These are phyloP conservation scores for Lepidium sativum DNA, from an alignment of 345 rosid species.

Conservation along the genomic window DNA sequence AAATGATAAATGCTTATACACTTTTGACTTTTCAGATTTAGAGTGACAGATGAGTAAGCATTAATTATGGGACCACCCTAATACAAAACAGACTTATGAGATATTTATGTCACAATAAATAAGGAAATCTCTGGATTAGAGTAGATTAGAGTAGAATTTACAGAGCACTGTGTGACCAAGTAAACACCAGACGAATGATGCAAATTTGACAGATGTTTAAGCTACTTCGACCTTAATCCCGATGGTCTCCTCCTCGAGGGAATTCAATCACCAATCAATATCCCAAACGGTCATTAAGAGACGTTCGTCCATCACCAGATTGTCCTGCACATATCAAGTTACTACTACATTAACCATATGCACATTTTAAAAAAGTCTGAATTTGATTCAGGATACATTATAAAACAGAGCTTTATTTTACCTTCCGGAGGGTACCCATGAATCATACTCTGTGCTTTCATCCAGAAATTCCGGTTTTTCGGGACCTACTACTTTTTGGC, in stretches of 20 bases:
- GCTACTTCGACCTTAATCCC: not conserved
- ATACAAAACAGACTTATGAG: not conserved
- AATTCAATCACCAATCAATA: slow-evolving; percentile 32
- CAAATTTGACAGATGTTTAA: not conserved
- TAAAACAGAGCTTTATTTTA: slow-evolving; percentile 19
- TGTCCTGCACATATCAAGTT: slow-evolving; percentile 51
- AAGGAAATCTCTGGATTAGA: not conserved
- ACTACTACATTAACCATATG: not conserved
- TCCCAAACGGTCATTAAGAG: slow-evolving; percentile 76
- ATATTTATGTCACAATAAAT: not conserved
- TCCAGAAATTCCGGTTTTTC: slow-evolving; percentile 70
- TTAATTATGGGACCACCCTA: not conserved
- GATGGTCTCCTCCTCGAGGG: not conserved
- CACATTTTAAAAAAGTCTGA: not conserved
- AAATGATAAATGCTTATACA: not conserved
- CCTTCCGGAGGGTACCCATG: slow-evolving; percentile 99
- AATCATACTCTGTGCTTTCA: slow-evolving; percentile 39
- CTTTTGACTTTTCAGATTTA: not conserved
- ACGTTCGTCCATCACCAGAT: slow-evolving; percentile 91
- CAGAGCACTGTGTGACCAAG: not conserved
- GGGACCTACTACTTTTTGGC: slow-evolving; percentile 56
- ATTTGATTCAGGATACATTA: not conserved
- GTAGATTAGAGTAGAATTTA: not conserved
- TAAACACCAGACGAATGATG: not conserved
- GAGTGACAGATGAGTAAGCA: not conserved